Evolutionary conservation across 2,329 filamentous ascomycete genomes (phyloP), one percentile per base, ranked within the genome.

Genomic region (Grosmannia huntii): DNA sequence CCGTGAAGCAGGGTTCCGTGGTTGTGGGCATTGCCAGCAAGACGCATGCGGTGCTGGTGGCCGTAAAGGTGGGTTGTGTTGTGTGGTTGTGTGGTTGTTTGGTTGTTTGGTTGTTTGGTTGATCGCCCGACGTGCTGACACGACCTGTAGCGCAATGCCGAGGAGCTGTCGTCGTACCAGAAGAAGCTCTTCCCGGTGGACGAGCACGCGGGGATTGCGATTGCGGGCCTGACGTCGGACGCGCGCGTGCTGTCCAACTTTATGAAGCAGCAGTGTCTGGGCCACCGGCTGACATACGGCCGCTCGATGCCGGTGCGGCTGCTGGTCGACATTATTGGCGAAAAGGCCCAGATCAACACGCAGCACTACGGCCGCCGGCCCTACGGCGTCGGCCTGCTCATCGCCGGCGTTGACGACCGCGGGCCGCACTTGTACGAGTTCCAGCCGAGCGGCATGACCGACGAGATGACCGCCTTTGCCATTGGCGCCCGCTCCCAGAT

Each of bases 191-290:
- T 99, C 74, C 83, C 86, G 67, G 86, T 99, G 75, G 94, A 99
- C 74, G 89, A 92, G 68, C 94, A 99, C 75, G 86, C 94, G 67
- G 94, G 91, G 65, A 85, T 99, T 68, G 90, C 92, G 68, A 95
- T 99, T 68, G 94, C 94, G 65, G 94, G 94, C 67, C 89, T 99
- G 62, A 94, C 94, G 65, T 96, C 92, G 60, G 94, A 99, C 74
- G 94, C 92, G 70, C 94, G 94, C 69, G 94, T 99, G 67, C 90
- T 99, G 67, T 96, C 91, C 80, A 99, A 99, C 83, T 99, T 96
- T 80, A 97, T 99, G 92, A 97, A 96, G 80, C 90, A 96, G 76
- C 94, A 97, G 77, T 95, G 90, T 63, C 89, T 99, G 68, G 88
- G 89, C 68, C 92, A 94, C 68, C 90, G 92, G 72, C 86, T 99